These are phyloP conservation scores for Ustilago esculenta DNA, from an alignment of 1,284 basidiomycete genomes.

Conservation along the genomic window DNA sequence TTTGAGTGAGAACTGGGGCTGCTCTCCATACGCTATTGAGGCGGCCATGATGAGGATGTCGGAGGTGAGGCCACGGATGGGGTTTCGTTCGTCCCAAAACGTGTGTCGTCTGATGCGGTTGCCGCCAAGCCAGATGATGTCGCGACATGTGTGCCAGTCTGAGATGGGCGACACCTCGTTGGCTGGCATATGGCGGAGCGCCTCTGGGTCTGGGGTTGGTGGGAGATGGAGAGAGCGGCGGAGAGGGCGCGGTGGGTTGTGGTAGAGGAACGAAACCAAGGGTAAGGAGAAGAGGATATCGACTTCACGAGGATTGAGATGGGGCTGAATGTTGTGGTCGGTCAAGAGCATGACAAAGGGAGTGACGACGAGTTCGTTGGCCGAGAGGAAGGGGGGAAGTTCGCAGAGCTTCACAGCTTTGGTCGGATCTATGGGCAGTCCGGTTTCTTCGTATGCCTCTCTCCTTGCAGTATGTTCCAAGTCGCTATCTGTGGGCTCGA, in stretches of 20 bases:
- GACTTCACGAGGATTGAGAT: conserved; percentile 59
- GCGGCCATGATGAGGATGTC: conserved; percentile 63
- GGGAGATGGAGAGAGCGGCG: conserved; percentile 36
- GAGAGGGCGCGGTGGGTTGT: conserved; percentile 38
- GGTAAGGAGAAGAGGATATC: conserved; percentile 56
- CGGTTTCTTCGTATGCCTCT: conserved; percentile 64
- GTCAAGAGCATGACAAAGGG: conserved; percentile 58
- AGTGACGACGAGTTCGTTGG: conserved; percentile 64
- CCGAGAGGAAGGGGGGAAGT: conserved; percentile 57
- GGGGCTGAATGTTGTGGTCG: conserved; percentile 42
- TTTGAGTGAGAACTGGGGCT: conserved; percentile 31
- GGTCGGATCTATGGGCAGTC: conserved; percentile 48
- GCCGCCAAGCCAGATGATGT: conserved; percentile 57
- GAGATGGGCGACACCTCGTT: conserved; percentile 53
- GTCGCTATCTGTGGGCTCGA: conserved; percentile 53
- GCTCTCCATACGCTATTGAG: conserved; percentile 41
- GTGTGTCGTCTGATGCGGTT: conserved; percentile 54
- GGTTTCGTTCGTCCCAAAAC: conserved; percentile 62
- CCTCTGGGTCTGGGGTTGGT: conserved; percentile 25
- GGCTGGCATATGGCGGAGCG: conserved; percentile 36
- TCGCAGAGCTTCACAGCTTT: conserved; percentile 55
- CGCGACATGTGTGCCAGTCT: conserved; percentile 63
- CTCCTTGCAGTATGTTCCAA: conserved; percentile 59
- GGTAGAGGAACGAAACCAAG: conserved; percentile 56
- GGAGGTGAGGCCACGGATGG: conserved; percentile 57